Conservation (phyloP, 768 basidiomycete genomes). For the Daedalea quercina region DNA sequence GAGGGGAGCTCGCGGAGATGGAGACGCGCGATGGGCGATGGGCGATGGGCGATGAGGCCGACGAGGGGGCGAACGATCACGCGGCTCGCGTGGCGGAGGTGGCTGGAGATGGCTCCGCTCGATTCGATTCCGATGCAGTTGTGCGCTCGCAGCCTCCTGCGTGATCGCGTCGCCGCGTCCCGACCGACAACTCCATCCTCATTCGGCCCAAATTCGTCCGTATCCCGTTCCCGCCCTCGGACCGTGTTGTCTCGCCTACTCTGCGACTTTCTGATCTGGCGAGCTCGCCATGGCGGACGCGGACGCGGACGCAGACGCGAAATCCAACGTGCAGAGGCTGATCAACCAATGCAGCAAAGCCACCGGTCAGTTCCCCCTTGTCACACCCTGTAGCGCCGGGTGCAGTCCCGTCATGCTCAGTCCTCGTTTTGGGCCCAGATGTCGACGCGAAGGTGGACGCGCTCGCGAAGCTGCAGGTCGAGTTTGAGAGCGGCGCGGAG, state of each 20-base stretch:
- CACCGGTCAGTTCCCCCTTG: constrained; percentile 17
- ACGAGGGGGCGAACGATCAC: neutral
- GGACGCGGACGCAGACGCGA: neutral
- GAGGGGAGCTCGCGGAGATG: too few species aligned
- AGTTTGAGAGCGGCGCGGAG: constrained; percentile 67
- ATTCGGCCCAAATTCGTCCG: neutral
- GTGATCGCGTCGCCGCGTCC: neutral
- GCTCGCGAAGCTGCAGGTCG: constrained; percentile 66
- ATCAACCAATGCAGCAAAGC: constrained; percentile 5
- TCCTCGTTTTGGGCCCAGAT: constrained; percentile 36
- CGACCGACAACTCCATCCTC: neutral
- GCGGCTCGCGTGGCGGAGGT: neutral
- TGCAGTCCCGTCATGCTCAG: neutral
- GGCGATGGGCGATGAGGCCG: neutral
- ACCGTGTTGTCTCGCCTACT: neutral
- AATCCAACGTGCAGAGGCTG: constrained; percentile 1
- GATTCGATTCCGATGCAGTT: neutral
- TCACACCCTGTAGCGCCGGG: neutral
- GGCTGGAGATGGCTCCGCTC: neutral
- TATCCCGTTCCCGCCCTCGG: neutral
- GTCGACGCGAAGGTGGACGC: constrained; percentile 79
- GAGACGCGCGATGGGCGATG: neutral
- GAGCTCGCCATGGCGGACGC: neutral
- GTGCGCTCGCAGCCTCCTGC: neutral
- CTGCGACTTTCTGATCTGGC: neutral